Conservation (phyloP, 1,284 basidiomycete genomes). For the Mycena sp. region DNA sequence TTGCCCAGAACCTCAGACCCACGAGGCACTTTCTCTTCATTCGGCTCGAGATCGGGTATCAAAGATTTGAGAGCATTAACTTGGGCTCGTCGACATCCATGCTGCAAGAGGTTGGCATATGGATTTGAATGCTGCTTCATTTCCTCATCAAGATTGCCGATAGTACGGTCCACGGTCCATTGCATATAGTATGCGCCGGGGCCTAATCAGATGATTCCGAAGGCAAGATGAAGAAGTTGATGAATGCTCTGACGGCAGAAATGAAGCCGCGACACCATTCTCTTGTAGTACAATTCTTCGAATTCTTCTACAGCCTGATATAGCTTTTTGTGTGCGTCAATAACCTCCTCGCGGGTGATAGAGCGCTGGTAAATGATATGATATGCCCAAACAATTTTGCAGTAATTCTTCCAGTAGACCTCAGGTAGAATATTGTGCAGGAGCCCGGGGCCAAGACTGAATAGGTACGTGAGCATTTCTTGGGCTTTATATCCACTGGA, state of each 20-base stretch:
- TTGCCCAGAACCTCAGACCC: slow-evolving; percentile 30
- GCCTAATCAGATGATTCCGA: not conserved
- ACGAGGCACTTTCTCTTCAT: slow-evolving; percentile 32
- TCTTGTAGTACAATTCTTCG: slow-evolving; percentile 3
- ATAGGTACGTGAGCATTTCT: slow-evolving; percentile 49
- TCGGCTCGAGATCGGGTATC: slow-evolving; percentile 29
- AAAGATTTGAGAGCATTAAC: slow-evolving; percentile 6
- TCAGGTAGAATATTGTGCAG: slow-evolving; percentile 42
- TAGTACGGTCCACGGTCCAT: slow-evolving; percentile 31
- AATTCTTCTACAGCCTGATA: not conserved
- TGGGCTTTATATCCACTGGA: slow-evolving; percentile 51
- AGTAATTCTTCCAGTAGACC: slow-evolving; percentile 3
- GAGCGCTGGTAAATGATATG: slow-evolving; percentile 1
- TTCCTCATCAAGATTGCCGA: slow-evolving; percentile 40
- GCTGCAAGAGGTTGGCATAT: slow-evolving; percentile 37
- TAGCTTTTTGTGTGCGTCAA: not conserved
- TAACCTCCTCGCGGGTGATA: not conserved
- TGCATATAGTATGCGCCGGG: slow-evolving; percentile 1
- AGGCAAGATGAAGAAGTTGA: not conserved
- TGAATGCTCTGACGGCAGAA: slow-evolving; percentile 17
- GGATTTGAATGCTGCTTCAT: slow-evolving; percentile 37
- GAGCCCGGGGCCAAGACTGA: slow-evolving; percentile 47
- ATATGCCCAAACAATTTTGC: slow-evolving; percentile 6
- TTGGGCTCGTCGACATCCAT: slow-evolving; percentile 26
- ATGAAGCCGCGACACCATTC: not conserved